Percentiles rank a stretch among this genome's conserved stretches.
Conservation (phyloP, 1,284 basidiomycete genomes). For the Hypsizygus ulmarius region DNA sequence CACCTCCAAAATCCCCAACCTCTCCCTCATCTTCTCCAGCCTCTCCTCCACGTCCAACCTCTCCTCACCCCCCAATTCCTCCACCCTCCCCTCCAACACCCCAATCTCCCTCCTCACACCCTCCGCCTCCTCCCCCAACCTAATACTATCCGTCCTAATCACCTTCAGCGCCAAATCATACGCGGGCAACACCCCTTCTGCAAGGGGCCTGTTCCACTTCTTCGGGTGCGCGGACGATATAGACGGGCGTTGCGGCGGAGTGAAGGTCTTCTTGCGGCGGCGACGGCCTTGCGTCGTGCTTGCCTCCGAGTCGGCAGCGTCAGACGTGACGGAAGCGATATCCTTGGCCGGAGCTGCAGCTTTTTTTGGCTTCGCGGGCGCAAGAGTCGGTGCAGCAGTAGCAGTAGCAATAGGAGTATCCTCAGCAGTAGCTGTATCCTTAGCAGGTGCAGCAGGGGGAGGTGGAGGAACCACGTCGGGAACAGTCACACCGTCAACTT, state of each 20-base stretch:
- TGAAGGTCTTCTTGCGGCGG: slow-evolving; percentile 22
- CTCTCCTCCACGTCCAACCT: slow-evolving; percentile 35
- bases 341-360: background rate
- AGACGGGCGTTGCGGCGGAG: slow-evolving; percentile 37
- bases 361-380: too few species aligned
- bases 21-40: slow-evolving; percentile 39
- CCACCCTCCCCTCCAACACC: slow-evolving; percentile 17
- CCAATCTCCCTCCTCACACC: slow-evolving; percentile 27
- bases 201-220: slow-evolving; percentile 68
- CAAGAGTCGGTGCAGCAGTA: background rate
- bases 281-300: slow-evolving; percentile 15
- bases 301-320: background rate
- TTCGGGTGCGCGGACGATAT: slow-evolving; percentile 52
- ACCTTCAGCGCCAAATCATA: slow-evolving; percentile 80
- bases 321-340: background rate
- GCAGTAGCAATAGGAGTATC: too few species aligned
- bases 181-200: slow-evolving; percentile 67
- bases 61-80: slow-evolving; percentile 31
- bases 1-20: slow-evolving; percentile 52
- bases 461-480: slow-evolving; percentile 15
- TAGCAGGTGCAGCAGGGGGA: background rate
- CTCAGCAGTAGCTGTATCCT: background rate
- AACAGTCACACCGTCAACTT: background rate
- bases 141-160: slow-evolving; percentile 52
- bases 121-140: slow-evolving; percentile 35